These are phyloP conservation scores for Opeltia flavorubescens DNA, from an alignment of 495 filamentous ascomycete genomes.

Conservation along the genomic window DNA sequence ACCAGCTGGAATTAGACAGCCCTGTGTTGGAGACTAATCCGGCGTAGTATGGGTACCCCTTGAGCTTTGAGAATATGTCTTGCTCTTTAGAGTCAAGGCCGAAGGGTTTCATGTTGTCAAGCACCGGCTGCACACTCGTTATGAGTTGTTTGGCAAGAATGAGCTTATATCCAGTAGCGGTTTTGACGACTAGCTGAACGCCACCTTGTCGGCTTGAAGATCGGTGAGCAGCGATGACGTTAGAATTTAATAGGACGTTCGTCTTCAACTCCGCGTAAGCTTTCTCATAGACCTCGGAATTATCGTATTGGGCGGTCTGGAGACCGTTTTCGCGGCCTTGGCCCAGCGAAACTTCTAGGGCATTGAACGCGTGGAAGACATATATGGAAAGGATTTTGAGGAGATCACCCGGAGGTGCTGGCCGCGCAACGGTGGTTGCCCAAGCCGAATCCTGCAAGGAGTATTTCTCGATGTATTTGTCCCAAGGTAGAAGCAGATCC, in stretches of 20 bases:
- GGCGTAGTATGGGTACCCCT: constrained; percentile 28
- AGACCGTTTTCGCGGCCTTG: too few species aligned
- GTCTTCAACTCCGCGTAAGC: constrained; percentile 19
- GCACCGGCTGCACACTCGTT: constrained; percentile 28
- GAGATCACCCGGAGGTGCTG: constrained; percentile 29
- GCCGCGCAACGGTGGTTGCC: too few species aligned
- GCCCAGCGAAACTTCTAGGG: too few species aligned
- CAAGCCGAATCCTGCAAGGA: constrained; percentile 19
- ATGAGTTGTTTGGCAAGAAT: constrained; percentile 33
- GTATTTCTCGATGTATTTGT: constrained; percentile 29
- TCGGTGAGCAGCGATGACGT: constrained; percentile 20
- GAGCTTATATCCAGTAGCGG: constrained; percentile 20
- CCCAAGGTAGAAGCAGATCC: constrained; percentile 27
- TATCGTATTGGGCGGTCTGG: constrained; percentile 22
- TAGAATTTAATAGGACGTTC: constrained; percentile 17
- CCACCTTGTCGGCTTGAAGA: constrained; percentile 5
- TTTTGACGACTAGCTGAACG: constrained; percentile 20
- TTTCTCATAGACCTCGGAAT: constrained; percentile 28
- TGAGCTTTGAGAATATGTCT: constrained; percentile 26
- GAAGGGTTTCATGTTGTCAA: constrained; percentile 22
- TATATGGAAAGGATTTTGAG: constrained; percentile 19
- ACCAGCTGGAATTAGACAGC: constrained; percentile 16
- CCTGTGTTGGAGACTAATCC: constrained; percentile 28
- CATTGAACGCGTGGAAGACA: too few species aligned
- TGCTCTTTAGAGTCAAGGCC: constrained; percentile 24